Conservation (phyloP, 192 early-diverging fungal genomes). For the Coemansia guatemalensis region DNA sequence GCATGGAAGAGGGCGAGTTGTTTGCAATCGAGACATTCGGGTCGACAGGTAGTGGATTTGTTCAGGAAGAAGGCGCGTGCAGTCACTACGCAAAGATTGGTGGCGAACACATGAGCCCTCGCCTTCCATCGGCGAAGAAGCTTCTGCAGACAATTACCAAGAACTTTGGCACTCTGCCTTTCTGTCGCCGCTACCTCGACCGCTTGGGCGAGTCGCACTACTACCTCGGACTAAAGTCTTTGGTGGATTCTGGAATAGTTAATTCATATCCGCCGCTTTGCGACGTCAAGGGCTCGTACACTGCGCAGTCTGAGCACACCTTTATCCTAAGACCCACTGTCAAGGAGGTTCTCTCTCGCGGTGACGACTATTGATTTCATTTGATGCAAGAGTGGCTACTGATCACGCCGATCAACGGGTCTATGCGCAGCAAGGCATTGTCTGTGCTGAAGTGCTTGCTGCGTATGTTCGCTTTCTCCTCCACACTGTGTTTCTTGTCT, state of each 20-base stretch:
- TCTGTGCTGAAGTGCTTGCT: not conserved
- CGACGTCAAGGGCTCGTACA: constrained; percentile 84
- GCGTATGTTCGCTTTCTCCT: constrained; percentile 3
- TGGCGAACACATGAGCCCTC: constrained; percentile 32
- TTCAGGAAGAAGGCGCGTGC: constrained; percentile 86
- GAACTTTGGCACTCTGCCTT: constrained; percentile 91
- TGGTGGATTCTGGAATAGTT: constrained; percentile 84
- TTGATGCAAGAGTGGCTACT: not conserved
- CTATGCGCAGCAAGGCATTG: constrained; percentile 6
- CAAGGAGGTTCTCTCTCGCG: constrained; percentile 81
- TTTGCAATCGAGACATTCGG: constrained; percentile 99
- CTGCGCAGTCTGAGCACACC: constrained; percentile 98
- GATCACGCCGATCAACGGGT: not conserved
- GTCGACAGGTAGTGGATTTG: constrained; percentile 88
- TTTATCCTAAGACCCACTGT: constrained; percentile 83
- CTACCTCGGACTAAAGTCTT: constrained; percentile 75
- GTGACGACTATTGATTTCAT: constrained; percentile 64
- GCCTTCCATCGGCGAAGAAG: constrained; percentile 39
- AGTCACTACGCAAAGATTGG: constrained; percentile 81
- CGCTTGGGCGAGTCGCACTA: constrained; percentile 91
- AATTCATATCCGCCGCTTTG: constrained; percentile 84
- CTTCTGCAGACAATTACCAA: constrained; percentile 62
- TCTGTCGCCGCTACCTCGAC: constrained; percentile 95
- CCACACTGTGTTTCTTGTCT: not conserved
- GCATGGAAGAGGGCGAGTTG: constrained; percentile 95